These are phyloP conservation scores for Sphaerulina musiva DNA, from an alignment of 2,329 filamentous ascomycete species.

Conservation along the genomic window DNA sequence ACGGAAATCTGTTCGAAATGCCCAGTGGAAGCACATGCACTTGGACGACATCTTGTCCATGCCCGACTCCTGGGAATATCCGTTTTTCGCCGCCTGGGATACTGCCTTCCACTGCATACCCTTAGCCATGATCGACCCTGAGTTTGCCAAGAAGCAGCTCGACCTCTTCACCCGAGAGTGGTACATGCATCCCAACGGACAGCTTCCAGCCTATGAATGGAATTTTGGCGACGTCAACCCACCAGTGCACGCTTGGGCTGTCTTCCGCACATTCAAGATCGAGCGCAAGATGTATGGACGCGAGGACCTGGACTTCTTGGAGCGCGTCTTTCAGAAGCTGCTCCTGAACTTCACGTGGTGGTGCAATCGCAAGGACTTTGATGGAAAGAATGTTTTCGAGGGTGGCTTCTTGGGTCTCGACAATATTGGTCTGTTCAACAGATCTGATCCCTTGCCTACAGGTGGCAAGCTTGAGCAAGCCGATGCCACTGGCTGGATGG, in stretches of 20 bases:
- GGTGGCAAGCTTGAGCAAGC: slow-evolving; percentile 92
- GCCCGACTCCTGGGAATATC: slow-evolving; percentile 98
- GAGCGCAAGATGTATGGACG: slow-evolving; percentile 95
- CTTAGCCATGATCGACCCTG: slow-evolving; percentile 92
- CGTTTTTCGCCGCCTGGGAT: slow-evolving; percentile 97
- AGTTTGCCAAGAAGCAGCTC: slow-evolving; percentile 96
- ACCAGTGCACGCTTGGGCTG: slow-evolving; percentile 92
- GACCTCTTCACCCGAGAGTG: slow-evolving; percentile 94
- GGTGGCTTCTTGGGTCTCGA: slow-evolving; percentile 92
- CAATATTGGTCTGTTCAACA: slow-evolving; percentile 96
- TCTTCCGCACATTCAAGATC: slow-evolving; percentile 95
- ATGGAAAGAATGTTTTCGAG: slow-evolving; percentile 96
- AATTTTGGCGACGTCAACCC: slow-evolving; percentile 97
- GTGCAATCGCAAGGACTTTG: slow-evolving; percentile 92
- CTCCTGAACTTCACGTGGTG: slow-evolving; percentile 98
- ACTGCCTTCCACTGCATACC: slow-evolving; percentile 95
- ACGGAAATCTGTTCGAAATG: slow-evolving; percentile 75
- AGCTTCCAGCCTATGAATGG: slow-evolving; percentile 91
- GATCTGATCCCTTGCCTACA: slow-evolving; percentile 88
- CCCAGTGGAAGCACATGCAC: slow-evolving; percentile 89
- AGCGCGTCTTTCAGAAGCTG: slow-evolving; percentile 93
- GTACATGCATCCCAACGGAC: slow-evolving; percentile 98
- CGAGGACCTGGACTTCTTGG: slow-evolving; percentile 90
- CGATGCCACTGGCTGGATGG: slow-evolving; percentile 98
- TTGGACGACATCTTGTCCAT: slow-evolving; percentile 93